phyloP scores from a whole-genome alignment of 75 land plant species.

The Pseudotsuga menziesii region DNA sequence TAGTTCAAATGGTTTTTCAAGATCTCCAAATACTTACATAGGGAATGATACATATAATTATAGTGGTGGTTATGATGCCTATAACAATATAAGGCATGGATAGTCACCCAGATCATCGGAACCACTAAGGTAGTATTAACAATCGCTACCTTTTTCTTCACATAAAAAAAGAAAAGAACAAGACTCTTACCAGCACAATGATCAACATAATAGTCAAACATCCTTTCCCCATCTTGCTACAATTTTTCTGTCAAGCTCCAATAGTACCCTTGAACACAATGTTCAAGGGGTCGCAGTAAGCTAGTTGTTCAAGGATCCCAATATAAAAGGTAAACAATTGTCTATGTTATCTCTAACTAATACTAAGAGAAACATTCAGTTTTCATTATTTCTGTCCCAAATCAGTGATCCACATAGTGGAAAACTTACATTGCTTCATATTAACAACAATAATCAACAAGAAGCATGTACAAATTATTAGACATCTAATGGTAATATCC shows the following conservation, averaged over 20 bases:
- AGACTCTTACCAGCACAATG: constrained; percentile 22
- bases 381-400: neutral
- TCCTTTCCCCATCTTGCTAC: constrained; percentile 2
- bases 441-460: constrained; percentile 18
- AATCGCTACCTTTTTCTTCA: neutral
- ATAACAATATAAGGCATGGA: constrained; percentile 12
- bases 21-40: constrained; percentile 10
- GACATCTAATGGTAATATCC: constrained; percentile 16
- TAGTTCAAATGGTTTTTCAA: constrained; percentile 12
- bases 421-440: constrained; percentile 11
- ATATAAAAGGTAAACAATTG: constrained; percentile 17
- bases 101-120: constrained; percentile 11
- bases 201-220: constrained; percentile 20
- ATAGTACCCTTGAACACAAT: constrained; percentile 11
- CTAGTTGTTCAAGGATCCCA: constrained; percentile 21
- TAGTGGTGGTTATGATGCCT: constrained; percentile 11
- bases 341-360: neutral
- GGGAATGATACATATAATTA: constrained; percentile 10
- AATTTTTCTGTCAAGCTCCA: constrained; percentile 8
- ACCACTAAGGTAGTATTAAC: constrained; percentile 16
- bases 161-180: constrained; percentile 10
- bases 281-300: constrained; percentile 9
- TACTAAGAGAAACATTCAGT: constrained; percentile 13
- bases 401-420: constrained; percentile 18
- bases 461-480: constrained; percentile 17